Evolutionary conservation across 1,284 basidiomycete species (phyloP), one percentile per base, ranked within the genome.

Genomic region (Ustilago lituana): DNA sequence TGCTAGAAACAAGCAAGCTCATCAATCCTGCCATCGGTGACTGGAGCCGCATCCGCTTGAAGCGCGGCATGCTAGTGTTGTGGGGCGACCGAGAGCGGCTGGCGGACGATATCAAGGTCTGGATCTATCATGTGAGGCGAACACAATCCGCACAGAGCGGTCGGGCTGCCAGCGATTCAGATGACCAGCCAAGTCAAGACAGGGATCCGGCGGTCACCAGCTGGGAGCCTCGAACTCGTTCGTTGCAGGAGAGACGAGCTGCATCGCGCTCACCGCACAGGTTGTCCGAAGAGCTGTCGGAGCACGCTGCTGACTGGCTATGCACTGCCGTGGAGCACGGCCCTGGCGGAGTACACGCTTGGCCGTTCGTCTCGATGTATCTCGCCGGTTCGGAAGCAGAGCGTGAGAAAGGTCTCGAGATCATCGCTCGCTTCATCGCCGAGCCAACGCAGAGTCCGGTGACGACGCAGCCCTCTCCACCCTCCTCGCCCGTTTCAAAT

Each of bases 351-450:
- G 78, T 82, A 14, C 80, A 82, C 35, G 77, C 78, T 15, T 82
- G 80, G 80, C 80, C 80, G 4, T 79, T 82, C 27, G 76, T 80
- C 24, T 64, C 70, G 12, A 80, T 81, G 73, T 78, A 80, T 36
- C 62, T 81, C 1, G 80, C 77, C 5, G 72, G 74, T 24, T 58
- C 59, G 15, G 69, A 73, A 38, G 22, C 32, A 6, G 76, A 82
- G 51, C 73, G 80, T 9, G 80, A 80, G 50, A 64, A 72, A 20
- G 80, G 80, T 0, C 54, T 82, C 23, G 73, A 78, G 41, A 52
- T 68, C 47, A 55, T 82, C 3, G 80, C 79, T 10, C 55, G 65
- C 23, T 79, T 78, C 45, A 63, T 79, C 19, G 59, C 69, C 17
- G 44, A 60, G 23, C 35, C 68, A 9, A 5, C 17, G 9, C 35